Evolutionary conservation across 1,284 basidiomycete genomes (phyloP).

Genomic region (Vanrija humicola): DNA sequence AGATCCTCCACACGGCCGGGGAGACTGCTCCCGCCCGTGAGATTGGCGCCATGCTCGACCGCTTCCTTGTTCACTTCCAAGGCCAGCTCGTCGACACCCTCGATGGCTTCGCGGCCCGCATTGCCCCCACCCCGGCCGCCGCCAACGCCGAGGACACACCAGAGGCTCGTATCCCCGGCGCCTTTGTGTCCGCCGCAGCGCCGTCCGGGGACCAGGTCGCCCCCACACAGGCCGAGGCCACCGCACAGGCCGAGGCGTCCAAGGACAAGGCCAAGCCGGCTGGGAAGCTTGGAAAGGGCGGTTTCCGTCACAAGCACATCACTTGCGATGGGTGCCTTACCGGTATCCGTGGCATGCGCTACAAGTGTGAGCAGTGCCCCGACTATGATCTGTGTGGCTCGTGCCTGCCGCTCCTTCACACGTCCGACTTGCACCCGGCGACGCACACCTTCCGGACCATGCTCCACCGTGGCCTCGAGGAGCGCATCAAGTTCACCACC

Average conservation of each 20-base stretch:
- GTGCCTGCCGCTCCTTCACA: conserved; percentile 40
- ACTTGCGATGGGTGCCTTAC: conserved; percentile 43
- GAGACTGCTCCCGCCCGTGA: conserved; percentile 30
- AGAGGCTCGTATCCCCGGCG: conserved; percentile 34
- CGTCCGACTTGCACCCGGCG: conserved; percentile 36
- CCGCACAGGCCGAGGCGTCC: background rate
- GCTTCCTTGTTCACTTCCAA: conserved; percentile 45
- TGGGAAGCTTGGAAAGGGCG: conserved; percentile 28
- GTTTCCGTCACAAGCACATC: conserved; percentile 45
- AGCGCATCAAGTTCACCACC: conserved; percentile 33
- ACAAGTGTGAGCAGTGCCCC: conserved; percentile 45
- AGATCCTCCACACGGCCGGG: conserved; percentile 9
- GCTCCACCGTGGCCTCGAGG: conserved; percentile 42
- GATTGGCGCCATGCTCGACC: conserved; percentile 42
- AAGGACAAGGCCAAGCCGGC: conserved; percentile 12
- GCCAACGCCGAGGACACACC: conserved; percentile 2
- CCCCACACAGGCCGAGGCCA: background rate
- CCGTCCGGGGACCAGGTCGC: background rate
- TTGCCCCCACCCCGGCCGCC: conserved; percentile 8
- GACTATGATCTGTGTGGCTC: conserved; percentile 46
- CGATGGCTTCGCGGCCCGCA: conserved; percentile 25
- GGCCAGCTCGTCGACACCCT: conserved; percentile 44
- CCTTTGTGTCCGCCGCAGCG: conserved; percentile 20
- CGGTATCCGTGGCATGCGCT: conserved; percentile 42
- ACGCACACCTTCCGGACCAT: conserved; percentile 44